These are phyloP conservation scores for Rhizopus microsporus DNA, from an alignment of 371 early-diverging fungal genomes.

Conservation along the genomic window DNA sequence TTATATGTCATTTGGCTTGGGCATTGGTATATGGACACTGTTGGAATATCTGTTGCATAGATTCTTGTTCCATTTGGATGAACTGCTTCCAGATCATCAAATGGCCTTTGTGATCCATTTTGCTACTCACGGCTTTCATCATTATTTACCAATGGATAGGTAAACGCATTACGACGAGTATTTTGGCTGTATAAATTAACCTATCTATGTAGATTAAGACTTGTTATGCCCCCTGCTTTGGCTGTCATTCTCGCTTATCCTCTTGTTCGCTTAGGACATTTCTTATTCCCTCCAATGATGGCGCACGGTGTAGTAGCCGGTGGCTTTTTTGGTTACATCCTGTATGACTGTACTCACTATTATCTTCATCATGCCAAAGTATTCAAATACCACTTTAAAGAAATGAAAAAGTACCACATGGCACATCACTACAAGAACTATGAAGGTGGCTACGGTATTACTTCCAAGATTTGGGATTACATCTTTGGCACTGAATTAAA, in stretches of 20 bases:
- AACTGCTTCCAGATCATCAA: slow-evolving; percentile 79
- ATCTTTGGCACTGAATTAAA: slow-evolving; percentile 71
- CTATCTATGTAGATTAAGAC: slow-evolving; percentile 62
- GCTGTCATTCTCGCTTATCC: slow-evolving; percentile 66
- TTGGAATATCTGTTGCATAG: slow-evolving; percentile 85
- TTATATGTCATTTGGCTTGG: slow-evolving; percentile 51
- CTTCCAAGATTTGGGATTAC: slow-evolving; percentile 90
- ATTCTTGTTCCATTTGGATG: slow-evolving; percentile 91
- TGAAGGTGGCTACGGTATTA: slow-evolving; percentile 90
- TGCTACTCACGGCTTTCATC: slow-evolving; percentile 91
- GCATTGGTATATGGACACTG: slow-evolving; percentile 78
- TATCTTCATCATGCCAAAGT: slow-evolving; percentile 93
- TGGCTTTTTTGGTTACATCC: slow-evolving; percentile 81
- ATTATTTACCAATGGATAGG: slow-evolving; percentile 94
- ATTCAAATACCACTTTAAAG: slow-evolving; percentile 66
- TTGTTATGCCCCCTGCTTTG: slow-evolving; percentile 95
- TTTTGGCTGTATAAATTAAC: not conserved
- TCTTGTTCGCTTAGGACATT: slow-evolving; percentile 54
- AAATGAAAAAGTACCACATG: slow-evolving; percentile 93
- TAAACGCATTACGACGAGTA: slow-evolving; percentile 17
- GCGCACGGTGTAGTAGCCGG: slow-evolving; percentile 76
- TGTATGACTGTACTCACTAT: slow-evolving; percentile 92
- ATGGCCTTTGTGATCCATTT: slow-evolving; percentile 77
- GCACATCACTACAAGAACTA: slow-evolving; percentile 94
- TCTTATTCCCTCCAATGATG: slow-evolving; percentile 51